Evolutionary conservation across 495 filamentous ascomycete genomes (phyloP).

Genomic region (Pyrenula massariospora): DNA sequence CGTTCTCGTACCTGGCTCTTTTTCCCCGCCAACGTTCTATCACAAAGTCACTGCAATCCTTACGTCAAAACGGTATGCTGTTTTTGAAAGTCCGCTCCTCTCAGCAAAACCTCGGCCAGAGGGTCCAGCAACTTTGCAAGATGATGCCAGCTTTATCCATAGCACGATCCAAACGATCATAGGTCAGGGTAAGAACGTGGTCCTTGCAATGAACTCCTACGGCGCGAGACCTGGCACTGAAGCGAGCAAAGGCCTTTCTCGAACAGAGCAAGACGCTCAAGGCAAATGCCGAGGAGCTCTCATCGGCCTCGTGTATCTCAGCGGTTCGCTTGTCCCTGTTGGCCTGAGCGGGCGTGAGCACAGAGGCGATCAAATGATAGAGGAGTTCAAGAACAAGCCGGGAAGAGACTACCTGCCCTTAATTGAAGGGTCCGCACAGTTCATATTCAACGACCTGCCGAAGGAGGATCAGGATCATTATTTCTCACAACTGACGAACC

Average conservation of each 20-base stretch:
- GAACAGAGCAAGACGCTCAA: slow-evolving; percentile 8
- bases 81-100: slow-evolving; percentile 5
- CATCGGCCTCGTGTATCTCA: slow-evolving; percentile 4
- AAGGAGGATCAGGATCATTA: background rate
- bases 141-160: slow-evolving; percentile 12
- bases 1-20: background rate
- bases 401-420: background rate
- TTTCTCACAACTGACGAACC: background rate
- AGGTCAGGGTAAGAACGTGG: slow-evolving; percentile 22
- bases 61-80: slow-evolving; percentile 11
- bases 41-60: slow-evolving; percentile 11
- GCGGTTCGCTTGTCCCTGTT: slow-evolving; percentile 1
- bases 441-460: background rate
- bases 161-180: slow-evolving; percentile 13
- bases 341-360: background rate
- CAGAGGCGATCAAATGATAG: background rate
- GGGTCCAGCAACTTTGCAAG: slow-evolving; percentile 2
- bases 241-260: slow-evolving; percentile 19
- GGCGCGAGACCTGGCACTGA: slow-evolving; percentile 20
- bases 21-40: background rate
- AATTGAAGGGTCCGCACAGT: background rate
- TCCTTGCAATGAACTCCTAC: slow-evolving; percentile 24
- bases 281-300: slow-evolving; percentile 4
- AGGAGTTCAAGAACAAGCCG: background rate
- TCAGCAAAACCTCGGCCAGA: slow-evolving; percentile 3